These are phyloP conservation scores for Septoria petroselini DNA, from an alignment of 2,329 filamentous ascomycete species.

Conservation along the genomic window DNA sequence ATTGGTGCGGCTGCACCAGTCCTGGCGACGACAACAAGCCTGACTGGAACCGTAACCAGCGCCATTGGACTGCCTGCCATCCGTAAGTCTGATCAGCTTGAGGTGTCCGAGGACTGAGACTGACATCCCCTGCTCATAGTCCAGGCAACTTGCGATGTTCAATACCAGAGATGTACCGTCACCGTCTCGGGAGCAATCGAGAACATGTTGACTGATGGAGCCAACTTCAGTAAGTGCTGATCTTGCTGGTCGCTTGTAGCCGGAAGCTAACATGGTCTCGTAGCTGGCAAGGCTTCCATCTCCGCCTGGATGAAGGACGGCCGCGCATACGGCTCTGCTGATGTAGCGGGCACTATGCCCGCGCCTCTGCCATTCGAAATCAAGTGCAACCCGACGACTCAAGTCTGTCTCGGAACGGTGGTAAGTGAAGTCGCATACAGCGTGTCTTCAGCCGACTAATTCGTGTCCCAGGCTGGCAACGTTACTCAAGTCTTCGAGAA, in stretches of 20 bases:
- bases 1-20: not conserved
- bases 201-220: slow-evolving; percentile 16
- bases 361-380: slow-evolving; percentile 19
- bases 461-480: slow-evolving; percentile 11
- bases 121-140: not conserved
- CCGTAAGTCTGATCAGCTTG: not conserved
- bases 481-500: slow-evolving; percentile 19
- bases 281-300: slow-evolving; percentile 16
- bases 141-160: slow-evolving; percentile 9
- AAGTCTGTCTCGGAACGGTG: slow-evolving; percentile 15
- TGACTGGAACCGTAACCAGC: slow-evolving; percentile 11
- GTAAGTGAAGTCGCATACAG: not conserved
- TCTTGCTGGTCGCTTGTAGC: not conserved
- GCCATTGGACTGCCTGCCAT: slow-evolving; percentile 7
- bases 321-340: slow-evolving; percentile 12
- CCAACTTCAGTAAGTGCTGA: slow-evolving; percentile 16
- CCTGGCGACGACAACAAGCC: too few species aligned
- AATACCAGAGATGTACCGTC: slow-evolving; percentile 16
- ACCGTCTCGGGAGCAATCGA: slow-evolving; percentile 15
- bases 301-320: slow-evolving; percentile 20
- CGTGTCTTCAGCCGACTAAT: not conserved
- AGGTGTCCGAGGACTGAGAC: not conserved
- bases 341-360: slow-evolving; percentile 8
- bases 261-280: not conserved
- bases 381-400: slow-evolving; percentile 10